These are phyloP conservation scores for Phytopythium sindhum DNA, from an alignment of 352 stramenopile species.

Conservation along the genomic window DNA sequence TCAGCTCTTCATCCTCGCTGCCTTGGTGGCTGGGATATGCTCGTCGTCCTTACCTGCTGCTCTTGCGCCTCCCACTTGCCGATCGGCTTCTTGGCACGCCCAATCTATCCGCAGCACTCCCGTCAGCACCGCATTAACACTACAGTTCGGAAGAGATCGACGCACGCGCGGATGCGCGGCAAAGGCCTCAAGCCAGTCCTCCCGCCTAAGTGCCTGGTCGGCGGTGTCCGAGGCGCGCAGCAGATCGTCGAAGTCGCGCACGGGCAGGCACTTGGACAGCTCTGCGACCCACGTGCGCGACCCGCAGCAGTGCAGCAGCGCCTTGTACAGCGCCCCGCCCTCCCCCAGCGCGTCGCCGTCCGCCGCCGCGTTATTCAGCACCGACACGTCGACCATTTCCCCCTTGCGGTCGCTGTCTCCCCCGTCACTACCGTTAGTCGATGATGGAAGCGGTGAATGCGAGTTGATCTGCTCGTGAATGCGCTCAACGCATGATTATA, in stretches of 20 bases:
- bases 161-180: constrained; percentile 54
- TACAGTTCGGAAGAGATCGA: neutral
- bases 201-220: constrained; percentile 32
- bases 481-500: neutral
- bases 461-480: neutral
- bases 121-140: neutral
- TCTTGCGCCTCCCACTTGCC: constrained; percentile 74
- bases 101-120: constrained; percentile 31
- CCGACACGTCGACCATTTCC: constrained; percentile 23
- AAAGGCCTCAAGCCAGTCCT: constrained; percentile 75
- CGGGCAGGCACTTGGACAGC: constrained; percentile 38
- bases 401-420: too few relatives aligned
- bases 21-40: neutral
- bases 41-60: constrained; percentile 38
- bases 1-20: neutral
- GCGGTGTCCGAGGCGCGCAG: constrained; percentile 36
- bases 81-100: constrained; percentile 58
- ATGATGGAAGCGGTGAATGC: constrained; percentile 5
- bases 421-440: too few relatives aligned
- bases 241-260: constrained; percentile 36
- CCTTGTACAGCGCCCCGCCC: constrained; percentile 26
- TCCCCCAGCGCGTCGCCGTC: constrained; percentile 14
- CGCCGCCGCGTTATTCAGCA: constrained; percentile 39
- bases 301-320: constrained; percentile 62
- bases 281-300: constrained; percentile 43